phyloP scores from a whole-genome alignment of 1,139 yeast species.

The Trichomonascaceae sp. region DNA sequence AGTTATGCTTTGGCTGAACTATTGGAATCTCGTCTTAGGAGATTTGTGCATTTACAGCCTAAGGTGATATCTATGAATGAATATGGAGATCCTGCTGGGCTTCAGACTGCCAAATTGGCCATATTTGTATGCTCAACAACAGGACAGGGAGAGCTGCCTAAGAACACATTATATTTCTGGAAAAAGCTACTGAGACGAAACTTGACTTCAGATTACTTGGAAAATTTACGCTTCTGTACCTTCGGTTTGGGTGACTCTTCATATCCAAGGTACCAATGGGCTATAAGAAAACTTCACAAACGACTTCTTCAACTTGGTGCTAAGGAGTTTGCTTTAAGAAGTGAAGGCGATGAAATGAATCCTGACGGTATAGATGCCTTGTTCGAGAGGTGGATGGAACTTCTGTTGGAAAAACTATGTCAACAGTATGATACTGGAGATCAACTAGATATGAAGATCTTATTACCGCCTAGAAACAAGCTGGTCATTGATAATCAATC shows the following conservation, averaged over 20 bases:
- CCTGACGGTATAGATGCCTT: conserved; percentile 75
- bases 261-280: conserved; percentile 79
- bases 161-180: conserved; percentile 71
- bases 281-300: conserved; percentile 72
- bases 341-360: conserved; percentile 85
- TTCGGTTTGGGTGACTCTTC: conserved; percentile 96
- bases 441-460: conserved; percentile 30
- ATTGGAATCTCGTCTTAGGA: conserved; percentile 46
- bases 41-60: conserved; percentile 50
- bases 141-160: conserved; percentile 93
- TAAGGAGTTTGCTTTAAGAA: conserved; percentile 57
- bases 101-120: conserved; percentile 40
- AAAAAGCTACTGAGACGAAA: conserved; percentile 59
- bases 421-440: conserved; percentile 24
- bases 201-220: conserved; percentile 52
- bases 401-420: conserved; percentile 42
- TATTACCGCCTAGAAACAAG: conserved; percentile 43
- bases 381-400: conserved; percentile 66
- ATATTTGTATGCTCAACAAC: conserved; percentile 81
- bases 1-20: conserved; percentile 79
- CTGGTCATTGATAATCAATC: conserved; percentile 24
- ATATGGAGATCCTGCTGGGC: conserved; percentile 18
- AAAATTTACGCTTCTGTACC: conserved; percentile 58
- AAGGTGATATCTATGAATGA: conserved; percentile 34
- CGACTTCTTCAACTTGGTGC: conserved; percentile 82